Base-by-base conservation (phyloP, 2,329 filamentous ascomycete genomes). In the Pseudogymnoascus sp. region DNA sequence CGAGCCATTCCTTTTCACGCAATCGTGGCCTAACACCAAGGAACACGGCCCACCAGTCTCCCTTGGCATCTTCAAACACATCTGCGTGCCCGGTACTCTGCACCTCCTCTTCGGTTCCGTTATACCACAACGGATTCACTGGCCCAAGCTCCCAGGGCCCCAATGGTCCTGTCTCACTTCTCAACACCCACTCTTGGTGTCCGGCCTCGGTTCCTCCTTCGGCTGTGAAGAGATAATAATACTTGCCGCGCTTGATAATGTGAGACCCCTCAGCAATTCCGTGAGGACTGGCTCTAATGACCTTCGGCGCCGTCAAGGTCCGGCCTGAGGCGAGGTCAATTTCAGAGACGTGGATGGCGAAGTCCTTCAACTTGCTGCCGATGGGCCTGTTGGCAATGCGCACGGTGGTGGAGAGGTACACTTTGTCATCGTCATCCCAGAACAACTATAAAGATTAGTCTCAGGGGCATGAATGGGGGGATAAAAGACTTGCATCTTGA, bases 131-230 rank as follows among this genome's bases (percentile, higher is more conserved):
- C 8, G 78, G 77, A 61, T 77, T 75, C 1, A 71, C 71, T 6
- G 76, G 76, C 0, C 74, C 74, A 2, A 70, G 60, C 61, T 80
- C 78, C 80, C 81, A 83, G 0, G 79, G 79, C 0, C 81, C 81
- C 7, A 76, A 74, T 0, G 77, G 76, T 0, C 76, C 72, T 0
- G 65, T 66, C 8, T 70, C 72, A 64, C 77, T 82, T 4, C 81
- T 76, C 60, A 76, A 73, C 0, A 82, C 78, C 76, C 79, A 82
- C 63, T 81, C 79, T 60, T 78, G 77, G 64, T 84, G 81, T 0
- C 79, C 79, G 13, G 73, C 75, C 62, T 80, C 79, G 5, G 48
- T 55, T 18, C 48, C 48, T 55, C 48, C 48, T 33, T 55, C 48
- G 9, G 76, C 48, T 33, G 48, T 76, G 64, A 77, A 72, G 7